Evolutionary conservation across 345 rosid species (phyloP).

Genomic region (Corchorus olitorius): DNA sequence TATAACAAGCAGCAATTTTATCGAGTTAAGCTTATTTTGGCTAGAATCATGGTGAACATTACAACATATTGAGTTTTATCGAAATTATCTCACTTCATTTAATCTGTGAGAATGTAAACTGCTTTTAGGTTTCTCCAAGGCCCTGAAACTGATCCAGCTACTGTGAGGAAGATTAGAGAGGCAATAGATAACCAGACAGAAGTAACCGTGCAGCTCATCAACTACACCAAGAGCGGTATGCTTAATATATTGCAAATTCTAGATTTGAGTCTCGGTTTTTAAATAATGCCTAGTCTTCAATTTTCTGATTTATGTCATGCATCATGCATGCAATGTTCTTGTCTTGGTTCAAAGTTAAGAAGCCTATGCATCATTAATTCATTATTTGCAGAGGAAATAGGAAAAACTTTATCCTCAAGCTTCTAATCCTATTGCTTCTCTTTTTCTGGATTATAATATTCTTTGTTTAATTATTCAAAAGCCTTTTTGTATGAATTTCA

Average conservation of each 20-base stretch:
- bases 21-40: no score
- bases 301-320: constrained; percentile 3
- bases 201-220: constrained; percentile 91
- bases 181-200: constrained; percentile 93
- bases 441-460: background rate
- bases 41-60: background rate
- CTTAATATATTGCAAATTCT: background rate
- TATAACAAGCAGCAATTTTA: no score
- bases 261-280: background rate
- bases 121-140: constrained; percentile 84
- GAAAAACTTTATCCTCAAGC: no score
- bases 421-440: no score
- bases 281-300: constrained; percentile 2
- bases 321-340: constrained; percentile 4
- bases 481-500: constrained; percentile 26
- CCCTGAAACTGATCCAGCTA: constrained; percentile 92
- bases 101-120: background rate
- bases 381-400: no score
- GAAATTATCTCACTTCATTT: constrained; percentile 5
- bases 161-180: constrained; percentile 81
- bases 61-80: background rate
- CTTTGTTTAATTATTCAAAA: constrained; percentile 2
- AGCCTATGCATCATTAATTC: background rate
- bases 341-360: background rate
- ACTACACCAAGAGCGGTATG: constrained; percentile 92